Base-by-base conservation (phyloP, 176 grass and related monocot species). In the Phoenix roebelenii region DNA sequence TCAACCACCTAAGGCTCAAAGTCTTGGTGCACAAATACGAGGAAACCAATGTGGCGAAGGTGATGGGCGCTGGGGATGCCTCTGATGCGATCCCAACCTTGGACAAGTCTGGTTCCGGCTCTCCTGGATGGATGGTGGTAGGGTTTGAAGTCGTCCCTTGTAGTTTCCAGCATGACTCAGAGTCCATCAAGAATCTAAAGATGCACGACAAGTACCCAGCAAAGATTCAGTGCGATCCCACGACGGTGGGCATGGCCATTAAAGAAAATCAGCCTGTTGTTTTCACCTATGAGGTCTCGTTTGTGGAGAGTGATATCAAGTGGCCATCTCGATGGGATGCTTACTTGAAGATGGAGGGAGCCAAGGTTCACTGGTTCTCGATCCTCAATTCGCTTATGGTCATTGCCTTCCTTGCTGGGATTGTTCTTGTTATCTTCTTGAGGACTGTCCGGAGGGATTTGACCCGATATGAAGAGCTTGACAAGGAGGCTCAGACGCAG, bases 351-450 rank as follows among this genome's bases (percentile, higher is more conserved):
- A 89, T 89, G 86, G 86, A 89, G 62, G 86, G 86, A 15, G 81
- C 86, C 52, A 89, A 89, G 86, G 86, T 89, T 69, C 86, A 89
- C 71, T 89, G 86, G 86, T 89, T 89, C 81, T 89, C 86, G 18
- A 89, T 89, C 59, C 81, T 89, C 44, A 89, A 89, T 72, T 89
- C 86, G n/a, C 78, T 89, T 1, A 89, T 89, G 86, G 86, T 89
- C 50, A 89, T 89, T 17, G 81, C 86, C 0, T 89, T 89, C 78
- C 80, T 89, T 5, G 86, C 81, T 9, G 86, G 81, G 18, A 89
- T 89, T 60, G 86, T 89, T 7, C 80, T 89, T 17, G 81, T 89
- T 61, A 89, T 89, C 16, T 55, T 89, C 22, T 3, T 89, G 67
- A 85, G 86, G 67, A 89, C 86, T 0, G 86, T 89, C 6, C 74